Conservation (phyloP, 352 stramenopile species). For the Lagenidium giganteum region DNA sequence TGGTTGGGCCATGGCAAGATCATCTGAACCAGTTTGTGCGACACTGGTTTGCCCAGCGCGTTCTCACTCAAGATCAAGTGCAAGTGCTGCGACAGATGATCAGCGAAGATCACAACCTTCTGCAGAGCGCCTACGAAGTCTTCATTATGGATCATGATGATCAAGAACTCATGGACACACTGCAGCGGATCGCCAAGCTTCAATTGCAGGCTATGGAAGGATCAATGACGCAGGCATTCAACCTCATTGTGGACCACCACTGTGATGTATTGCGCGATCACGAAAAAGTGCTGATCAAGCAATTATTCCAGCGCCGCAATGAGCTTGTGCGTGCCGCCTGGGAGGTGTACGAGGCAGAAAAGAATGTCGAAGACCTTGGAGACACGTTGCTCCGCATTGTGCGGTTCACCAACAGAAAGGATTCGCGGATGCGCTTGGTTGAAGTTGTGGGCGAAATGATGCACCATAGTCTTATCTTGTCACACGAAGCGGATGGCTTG, state of each 20-base stretch:
- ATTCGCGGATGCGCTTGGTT: conserved; percentile 39
- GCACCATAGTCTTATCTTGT: conserved; percentile 33
- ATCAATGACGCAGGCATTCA: conserved; percentile 24
- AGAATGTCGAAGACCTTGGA: conserved; percentile 36
- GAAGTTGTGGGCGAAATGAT: conserved; percentile 73
- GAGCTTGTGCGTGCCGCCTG: conserved; percentile 46
- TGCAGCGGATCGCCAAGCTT: conserved; percentile 64
- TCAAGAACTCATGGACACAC: conserved; percentile 61
- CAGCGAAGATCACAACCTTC: conserved; percentile 43
- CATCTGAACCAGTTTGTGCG: conserved; percentile 38
- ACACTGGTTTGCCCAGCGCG: conserved; percentile 30
- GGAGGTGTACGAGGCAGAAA: conserved; percentile 39
- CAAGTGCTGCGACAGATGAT: conserved; percentile 40
- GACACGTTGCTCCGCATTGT: conserved; percentile 49
- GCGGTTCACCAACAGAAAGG: conserved; percentile 42
- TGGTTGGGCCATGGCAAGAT: conserved; percentile 36
- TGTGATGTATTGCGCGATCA: conserved; percentile 23
- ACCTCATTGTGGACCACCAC: conserved; percentile 26
- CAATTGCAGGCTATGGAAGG: conserved; percentile 43
- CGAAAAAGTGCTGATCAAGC: conserved; percentile 37
- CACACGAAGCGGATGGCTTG: conserved; percentile 53
- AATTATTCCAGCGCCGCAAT: conserved; percentile 35
- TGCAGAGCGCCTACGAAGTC: conserved; percentile 72
- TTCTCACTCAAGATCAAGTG: conserved; percentile 27
- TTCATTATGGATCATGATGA: conserved; percentile 51